These are phyloP conservation scores for Penicillium bialowiezense DNA, from an alignment of 495 filamentous ascomycete species.

Conservation along the genomic window DNA sequence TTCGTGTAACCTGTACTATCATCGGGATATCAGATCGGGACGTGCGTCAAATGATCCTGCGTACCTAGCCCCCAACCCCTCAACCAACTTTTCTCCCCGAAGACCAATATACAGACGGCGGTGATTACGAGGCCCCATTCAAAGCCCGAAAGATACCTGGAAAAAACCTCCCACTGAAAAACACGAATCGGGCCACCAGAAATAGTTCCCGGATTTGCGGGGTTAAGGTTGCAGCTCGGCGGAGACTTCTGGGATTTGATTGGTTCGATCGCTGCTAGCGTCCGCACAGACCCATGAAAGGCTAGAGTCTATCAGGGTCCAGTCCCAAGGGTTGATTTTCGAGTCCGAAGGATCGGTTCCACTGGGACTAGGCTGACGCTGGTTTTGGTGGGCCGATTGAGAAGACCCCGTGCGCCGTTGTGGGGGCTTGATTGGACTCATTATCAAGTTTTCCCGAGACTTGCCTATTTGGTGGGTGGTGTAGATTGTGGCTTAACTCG, in stretches of 20 bases:
- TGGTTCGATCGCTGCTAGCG: slow-evolving; percentile 6
- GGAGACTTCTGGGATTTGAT: background rate
- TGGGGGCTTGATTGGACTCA: background rate
- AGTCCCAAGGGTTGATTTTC: background rate
- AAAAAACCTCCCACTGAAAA: background rate
- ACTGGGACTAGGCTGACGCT: background rate
- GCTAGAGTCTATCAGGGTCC: background rate
- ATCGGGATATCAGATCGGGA: too few relatives aligned
- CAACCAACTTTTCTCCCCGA: too few relatives aligned
- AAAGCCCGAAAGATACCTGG: background rate
- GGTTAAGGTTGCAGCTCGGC: slow-evolving; percentile 30
- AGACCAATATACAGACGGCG: too few relatives aligned
- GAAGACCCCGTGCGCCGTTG: background rate
- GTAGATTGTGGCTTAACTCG: too few relatives aligned
- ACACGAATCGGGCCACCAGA: background rate
- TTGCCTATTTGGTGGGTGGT: background rate
- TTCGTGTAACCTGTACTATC: too few relatives aligned
- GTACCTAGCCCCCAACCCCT: too few relatives aligned
- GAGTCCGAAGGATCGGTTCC: background rate
- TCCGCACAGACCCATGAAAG: slow-evolving; percentile 1
- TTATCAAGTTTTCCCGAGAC: background rate
- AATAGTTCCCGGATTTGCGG: slow-evolving; percentile 17
- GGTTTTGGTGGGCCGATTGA: background rate
- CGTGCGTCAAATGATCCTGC: too few relatives aligned
- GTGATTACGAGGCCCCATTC: background rate